Conservation (phyloP, 306 rosid species). For the Herpetospermum pedunculosum region DNA sequence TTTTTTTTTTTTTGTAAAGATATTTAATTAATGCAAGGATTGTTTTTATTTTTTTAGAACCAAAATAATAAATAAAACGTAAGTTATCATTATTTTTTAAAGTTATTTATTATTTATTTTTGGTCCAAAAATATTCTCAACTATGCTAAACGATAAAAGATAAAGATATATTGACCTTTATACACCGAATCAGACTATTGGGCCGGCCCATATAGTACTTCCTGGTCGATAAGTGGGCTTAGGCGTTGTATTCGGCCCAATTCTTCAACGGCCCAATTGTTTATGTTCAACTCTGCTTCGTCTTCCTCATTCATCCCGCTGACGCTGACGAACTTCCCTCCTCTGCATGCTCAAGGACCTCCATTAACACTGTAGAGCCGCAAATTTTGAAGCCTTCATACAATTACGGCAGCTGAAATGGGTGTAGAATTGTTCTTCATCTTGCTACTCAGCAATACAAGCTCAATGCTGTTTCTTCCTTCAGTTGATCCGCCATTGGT, state of each 20-base stretch:
- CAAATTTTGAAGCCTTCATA: background rate
- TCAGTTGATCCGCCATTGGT: too few relatives aligned
- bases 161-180: background rate
- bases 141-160: too few relatives aligned
- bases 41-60: too few relatives aligned
- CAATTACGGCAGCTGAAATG: background rate
- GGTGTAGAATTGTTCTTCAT: background rate
- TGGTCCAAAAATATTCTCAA: too few relatives aligned
- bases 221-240: background rate
- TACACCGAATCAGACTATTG: background rate
- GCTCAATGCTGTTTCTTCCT: background rate
- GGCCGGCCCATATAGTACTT: background rate
- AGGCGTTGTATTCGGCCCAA: background rate
- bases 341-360: background rate
- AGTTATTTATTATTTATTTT: too few relatives aligned
- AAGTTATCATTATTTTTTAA: too few relatives aligned
- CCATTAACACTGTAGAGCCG: background rate
- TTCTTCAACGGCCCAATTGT: background rate
- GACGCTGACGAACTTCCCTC: background rate
- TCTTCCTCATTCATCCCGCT: background rate
- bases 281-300: background rate
- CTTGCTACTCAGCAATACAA: background rate
- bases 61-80: too few relatives aligned
- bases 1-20: too few relatives aligned
- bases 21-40: too few relatives aligned